phyloP scores from a whole-genome alignment of 192 early-diverging fungal genomes.

The Chytriomyces sp. region DNA sequence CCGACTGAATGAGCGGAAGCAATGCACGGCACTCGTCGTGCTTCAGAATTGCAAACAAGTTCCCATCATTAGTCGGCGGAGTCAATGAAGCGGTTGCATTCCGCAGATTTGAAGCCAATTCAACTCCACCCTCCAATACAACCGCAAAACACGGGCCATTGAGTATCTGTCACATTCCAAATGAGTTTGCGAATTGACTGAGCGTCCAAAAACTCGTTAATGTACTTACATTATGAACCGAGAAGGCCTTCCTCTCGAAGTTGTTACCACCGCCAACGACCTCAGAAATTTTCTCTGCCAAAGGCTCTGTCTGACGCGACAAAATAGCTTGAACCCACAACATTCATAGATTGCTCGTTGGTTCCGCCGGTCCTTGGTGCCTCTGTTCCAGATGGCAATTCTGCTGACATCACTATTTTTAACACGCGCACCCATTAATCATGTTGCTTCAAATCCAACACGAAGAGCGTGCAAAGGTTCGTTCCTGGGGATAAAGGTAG shows the following conservation, averaged over 20 bases:
- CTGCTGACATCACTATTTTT: neutral
- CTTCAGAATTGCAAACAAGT: neutral
- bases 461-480: no score
- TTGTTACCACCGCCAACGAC: neutral
- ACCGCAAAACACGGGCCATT: neutral
- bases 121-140: neutral
- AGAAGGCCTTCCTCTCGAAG: neutral
- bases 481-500: neutral
- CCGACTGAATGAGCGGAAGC: no score
- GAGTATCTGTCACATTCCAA: neutral
- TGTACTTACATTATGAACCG: neutral
- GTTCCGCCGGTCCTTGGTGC: no score
- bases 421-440: neutral
- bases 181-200: neutral
- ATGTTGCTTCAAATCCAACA: neutral
- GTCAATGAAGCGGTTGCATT: neutral
- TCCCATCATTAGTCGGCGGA: neutral
- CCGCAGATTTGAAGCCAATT: neutral
- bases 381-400: no score
- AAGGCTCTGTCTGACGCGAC: neutral
- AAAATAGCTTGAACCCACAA: conserved; percentile 17
- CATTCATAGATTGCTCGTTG: neutral
- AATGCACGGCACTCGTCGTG: neutral
- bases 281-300: conserved; percentile 6
- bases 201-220: neutral